Percentiles rank a stretch among this genome's conserved stretches.
phyloP scores from a whole-genome alignment of 805 yeast genomes.

The Pichia sporocuriosa region DNA sequence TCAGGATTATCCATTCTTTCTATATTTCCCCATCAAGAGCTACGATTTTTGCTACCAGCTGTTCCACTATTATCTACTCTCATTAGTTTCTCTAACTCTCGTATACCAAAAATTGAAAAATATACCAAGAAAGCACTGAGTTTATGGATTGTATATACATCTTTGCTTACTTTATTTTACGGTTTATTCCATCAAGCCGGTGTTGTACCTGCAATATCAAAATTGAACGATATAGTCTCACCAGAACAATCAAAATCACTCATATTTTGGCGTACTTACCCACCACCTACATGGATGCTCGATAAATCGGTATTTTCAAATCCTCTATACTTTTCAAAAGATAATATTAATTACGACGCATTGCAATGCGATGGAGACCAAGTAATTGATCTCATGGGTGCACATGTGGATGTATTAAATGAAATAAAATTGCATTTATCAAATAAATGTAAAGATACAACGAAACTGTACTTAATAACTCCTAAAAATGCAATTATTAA shows the following conservation, averaged over 20 bases:
- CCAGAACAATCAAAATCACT: slow-evolving; percentile 23
- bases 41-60: slow-evolving; percentile 77
- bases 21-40: slow-evolving; percentile 83
- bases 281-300: slow-evolving; percentile 84
- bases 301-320: neutral
- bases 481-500: slow-evolving; percentile 25
- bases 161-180: slow-evolving; percentile 52
- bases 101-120: slow-evolving; percentile 1
- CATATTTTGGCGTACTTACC: slow-evolving; percentile 91
- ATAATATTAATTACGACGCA: slow-evolving; percentile 13
- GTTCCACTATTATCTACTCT: slow-evolving; percentile 64
- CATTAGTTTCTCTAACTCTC: slow-evolving; percentile 23
- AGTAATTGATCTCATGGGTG: slow-evolving; percentile 38
- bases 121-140: slow-evolving; percentile 24
- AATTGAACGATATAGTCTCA: slow-evolving; percentile 23
- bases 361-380: neutral
- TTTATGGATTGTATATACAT: slow-evolving; percentile 62
- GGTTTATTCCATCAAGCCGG: slow-evolving; percentile 92
- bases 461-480: slow-evolving; percentile 19
- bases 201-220: slow-evolving; percentile 56
- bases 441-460: neutral
- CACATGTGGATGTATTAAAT: slow-evolving; percentile 8
- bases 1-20: slow-evolving; percentile 64
- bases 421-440: no score
- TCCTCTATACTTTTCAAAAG: neutral